These are phyloP conservation scores for Colletotrichum acutatum DNA, from an alignment of 2,329 filamentous ascomycete species.

Conservation along the genomic window DNA sequence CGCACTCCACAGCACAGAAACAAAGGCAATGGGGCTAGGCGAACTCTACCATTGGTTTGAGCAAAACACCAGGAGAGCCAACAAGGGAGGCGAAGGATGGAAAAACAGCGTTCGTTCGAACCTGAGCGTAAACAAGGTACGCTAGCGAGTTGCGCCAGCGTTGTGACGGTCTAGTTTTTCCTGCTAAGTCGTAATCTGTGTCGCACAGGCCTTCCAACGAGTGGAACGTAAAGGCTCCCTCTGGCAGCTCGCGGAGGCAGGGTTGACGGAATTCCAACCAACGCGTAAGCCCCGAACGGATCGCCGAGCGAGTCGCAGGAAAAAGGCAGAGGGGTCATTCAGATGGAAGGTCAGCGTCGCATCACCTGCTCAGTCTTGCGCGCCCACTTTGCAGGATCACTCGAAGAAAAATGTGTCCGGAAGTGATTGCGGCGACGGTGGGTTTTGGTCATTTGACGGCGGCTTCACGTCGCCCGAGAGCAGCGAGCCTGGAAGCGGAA, in stretches of 20 bases:
- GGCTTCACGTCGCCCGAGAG: not conserved
- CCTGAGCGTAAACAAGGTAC: conserved; percentile 2
- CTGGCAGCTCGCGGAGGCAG: not conserved
- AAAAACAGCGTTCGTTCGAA: conserved; percentile 3
- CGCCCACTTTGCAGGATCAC: not conserved
- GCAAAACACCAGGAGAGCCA: not conserved
- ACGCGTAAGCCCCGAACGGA: not conserved
- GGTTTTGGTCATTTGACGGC: not conserved
- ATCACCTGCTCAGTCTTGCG: not conserved
- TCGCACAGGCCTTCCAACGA: not conserved
- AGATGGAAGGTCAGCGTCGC: too few relatives aligned
- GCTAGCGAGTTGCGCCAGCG: not conserved
- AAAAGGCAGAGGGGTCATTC: not conserved
- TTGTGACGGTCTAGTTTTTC: too few relatives aligned
- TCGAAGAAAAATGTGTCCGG: not conserved
- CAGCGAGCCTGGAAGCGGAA: not conserved
- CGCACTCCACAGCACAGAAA: not conserved
- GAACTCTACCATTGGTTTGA: conserved; percentile 5
- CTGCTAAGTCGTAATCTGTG: not conserved
- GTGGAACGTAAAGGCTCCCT: not conserved
- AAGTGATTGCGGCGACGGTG: not conserved
- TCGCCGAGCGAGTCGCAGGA: not conserved
- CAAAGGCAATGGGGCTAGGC: not conserved
- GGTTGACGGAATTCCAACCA: not conserved
- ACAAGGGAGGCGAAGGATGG: not conserved